Conservation (phyloP, 352 stramenopile species). For the Salisapilia sapeloensis region DNA sequence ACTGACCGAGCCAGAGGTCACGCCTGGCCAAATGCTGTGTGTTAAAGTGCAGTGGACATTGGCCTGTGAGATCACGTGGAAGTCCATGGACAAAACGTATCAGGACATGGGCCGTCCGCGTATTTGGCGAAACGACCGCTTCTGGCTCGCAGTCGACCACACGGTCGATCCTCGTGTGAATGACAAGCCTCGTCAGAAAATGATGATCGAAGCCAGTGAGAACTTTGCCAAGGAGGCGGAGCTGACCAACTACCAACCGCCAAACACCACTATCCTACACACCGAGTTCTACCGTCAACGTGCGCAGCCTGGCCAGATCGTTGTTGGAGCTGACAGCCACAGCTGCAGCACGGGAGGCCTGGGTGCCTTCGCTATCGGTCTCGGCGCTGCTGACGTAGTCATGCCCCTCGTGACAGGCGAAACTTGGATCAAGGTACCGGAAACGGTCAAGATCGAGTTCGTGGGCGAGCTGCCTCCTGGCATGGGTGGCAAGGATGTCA, state of each 20-base stretch:
- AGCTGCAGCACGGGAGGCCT: conserved; percentile 60
- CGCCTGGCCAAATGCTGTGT: conserved; percentile 63
- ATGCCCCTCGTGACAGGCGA: conserved; percentile 75
- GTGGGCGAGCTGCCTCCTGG: conserved; percentile 39
- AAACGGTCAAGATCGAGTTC: conserved; percentile 78
- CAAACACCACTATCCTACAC: conserved; percentile 78
- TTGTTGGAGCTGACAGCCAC: conserved; percentile 69
- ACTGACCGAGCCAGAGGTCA: conserved; percentile 37
- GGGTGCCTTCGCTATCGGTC: conserved; percentile 58
- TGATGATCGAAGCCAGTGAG: conserved; percentile 76
- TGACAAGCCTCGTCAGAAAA: conserved; percentile 62
- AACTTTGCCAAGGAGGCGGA: conserved; percentile 68
- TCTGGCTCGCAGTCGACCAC: conserved; percentile 77
- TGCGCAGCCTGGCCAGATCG: conserved; percentile 67
- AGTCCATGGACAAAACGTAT: conserved; percentile 82
- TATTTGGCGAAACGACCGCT: conserved; percentile 75
- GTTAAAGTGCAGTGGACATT: conserved; percentile 75
- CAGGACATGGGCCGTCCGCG: conserved; percentile 69
- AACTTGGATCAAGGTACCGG: conserved; percentile 78
- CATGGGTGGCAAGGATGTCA: conserved; percentile 77
- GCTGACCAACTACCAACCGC: conserved; percentile 68
- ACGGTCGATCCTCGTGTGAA: conserved; percentile 75
- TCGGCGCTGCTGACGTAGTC: conserved; percentile 64
- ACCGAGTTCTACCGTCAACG: conserved; percentile 79
- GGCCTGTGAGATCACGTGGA: conserved; percentile 78